Conservation (phyloP, 495 filamentous ascomycete genomes). For the Recurvomyces mirabilis region DNA sequence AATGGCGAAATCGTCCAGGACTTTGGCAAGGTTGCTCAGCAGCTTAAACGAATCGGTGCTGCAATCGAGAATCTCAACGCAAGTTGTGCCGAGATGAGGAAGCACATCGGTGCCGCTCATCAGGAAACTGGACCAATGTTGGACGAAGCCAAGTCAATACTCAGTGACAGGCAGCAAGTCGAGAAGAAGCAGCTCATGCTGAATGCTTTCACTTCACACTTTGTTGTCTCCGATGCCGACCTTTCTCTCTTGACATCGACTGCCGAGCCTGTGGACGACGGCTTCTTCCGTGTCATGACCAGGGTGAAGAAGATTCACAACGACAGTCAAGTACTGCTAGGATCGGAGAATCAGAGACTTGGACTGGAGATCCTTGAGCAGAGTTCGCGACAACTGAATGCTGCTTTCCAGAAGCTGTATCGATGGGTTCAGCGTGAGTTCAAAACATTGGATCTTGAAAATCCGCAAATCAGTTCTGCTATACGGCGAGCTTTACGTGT, state of each 20-base stretch:
- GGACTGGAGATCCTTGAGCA: slow-evolving; percentile 85
- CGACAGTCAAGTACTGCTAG: slow-evolving; percentile 80
- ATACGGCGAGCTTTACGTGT: slow-evolving; percentile 78
- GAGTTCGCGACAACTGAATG: slow-evolving; percentile 73
- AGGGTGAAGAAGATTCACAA: slow-evolving; percentile 77
- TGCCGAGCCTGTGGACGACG: slow-evolving; percentile 70
- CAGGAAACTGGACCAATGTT: slow-evolving; percentile 65
- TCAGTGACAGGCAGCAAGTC: slow-evolving; percentile 61
- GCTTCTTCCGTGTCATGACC: slow-evolving; percentile 70
- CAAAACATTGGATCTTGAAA: slow-evolving; percentile 84
- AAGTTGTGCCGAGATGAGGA: slow-evolving; percentile 70
- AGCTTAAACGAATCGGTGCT: slow-evolving; percentile 74
- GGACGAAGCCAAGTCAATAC: slow-evolving; percentile 63
- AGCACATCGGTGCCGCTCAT: slow-evolving; percentile 61
- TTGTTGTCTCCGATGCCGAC: slow-evolving; percentile 73
- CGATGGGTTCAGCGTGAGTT: slow-evolving; percentile 91
- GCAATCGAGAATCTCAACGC: slow-evolving; percentile 69
- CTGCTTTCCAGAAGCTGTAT: slow-evolving; percentile 88
- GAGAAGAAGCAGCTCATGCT: slow-evolving; percentile 80
- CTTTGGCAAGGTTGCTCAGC: slow-evolving; percentile 86
- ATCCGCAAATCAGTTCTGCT: slow-evolving; percentile 78
- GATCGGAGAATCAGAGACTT: slow-evolving; percentile 77
- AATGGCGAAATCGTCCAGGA: slow-evolving; percentile 86
- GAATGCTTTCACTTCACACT: slow-evolving; percentile 73
- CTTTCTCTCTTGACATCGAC: slow-evolving; percentile 57